Percentiles rank a stretch among this genome's conserved stretches.
Conservation (phyloP, 805 yeast genomes). For the Candida incommunis region DNA sequence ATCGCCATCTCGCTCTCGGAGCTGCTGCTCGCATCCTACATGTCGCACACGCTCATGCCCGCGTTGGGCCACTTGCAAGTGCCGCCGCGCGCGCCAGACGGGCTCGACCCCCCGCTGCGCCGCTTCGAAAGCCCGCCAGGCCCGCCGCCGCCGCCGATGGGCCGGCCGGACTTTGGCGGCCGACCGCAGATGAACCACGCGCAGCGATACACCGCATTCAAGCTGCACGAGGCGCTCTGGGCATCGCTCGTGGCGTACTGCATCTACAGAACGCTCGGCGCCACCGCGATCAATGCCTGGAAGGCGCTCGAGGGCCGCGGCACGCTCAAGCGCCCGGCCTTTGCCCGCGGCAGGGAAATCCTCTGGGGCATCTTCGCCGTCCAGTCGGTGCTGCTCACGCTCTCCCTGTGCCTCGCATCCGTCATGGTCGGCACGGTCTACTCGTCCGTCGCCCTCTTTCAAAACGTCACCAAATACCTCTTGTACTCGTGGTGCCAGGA, state of each 20-base stretch:
- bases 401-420: not conserved
- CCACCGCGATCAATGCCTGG: not conserved
- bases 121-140: not conserved
- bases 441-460: not conserved
- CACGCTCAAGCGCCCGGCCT: not conserved
- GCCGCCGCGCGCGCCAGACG: not conserved
- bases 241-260: not conserved
- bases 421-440: not conserved
- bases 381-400: not conserved
- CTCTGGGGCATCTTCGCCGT: not conserved
- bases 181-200: not conserved
- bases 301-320: not conserved
- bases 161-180: not conserved
- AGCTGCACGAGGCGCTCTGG: not conserved
- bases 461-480: not conserved
- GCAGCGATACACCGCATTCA: not conserved
- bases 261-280: not conserved
- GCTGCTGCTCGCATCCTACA: not conserved
- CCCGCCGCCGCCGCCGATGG: not conserved
- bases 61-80: not conserved
- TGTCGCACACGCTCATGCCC: not conserved
- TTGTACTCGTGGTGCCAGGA: not conserved
- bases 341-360: not conserved
- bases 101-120: not conserved
- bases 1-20: constrained; percentile 5